phyloP scores from a whole-genome alignment of 768 basidiomycete species.

The Leccinellum albellum region DNA sequence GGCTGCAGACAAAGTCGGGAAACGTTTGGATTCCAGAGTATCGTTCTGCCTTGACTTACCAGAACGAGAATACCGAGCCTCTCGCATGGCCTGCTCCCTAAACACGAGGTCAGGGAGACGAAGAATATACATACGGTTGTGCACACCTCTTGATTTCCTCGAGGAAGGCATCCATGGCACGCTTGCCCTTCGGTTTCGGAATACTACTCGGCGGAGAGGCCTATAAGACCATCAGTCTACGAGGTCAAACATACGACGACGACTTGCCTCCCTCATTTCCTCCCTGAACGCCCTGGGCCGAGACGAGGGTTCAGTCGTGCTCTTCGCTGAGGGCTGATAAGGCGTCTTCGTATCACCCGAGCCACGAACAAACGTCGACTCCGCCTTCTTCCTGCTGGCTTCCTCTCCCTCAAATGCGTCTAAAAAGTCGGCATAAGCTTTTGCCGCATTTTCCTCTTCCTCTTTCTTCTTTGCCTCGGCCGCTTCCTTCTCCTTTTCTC shows the following conservation, averaged over 20 bases:
- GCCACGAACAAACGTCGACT: conserved; percentile 61
- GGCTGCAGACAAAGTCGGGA: conserved; percentile 30
- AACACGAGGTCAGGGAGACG: conserved; percentile 2
- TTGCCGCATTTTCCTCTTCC: conserved; percentile 76
- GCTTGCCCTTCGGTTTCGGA: conserved; percentile 85
- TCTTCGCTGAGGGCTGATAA: conserved; percentile 43
- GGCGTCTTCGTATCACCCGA: conserved; percentile 35
- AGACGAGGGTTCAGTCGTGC: conserved; percentile 28
- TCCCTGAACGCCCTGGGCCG: conserved; percentile 30
- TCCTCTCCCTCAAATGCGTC: conserved; percentile 80
- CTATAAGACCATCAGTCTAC: conserved; percentile 30
- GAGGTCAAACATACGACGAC: conserved; percentile 1
- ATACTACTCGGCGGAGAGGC: conserved; percentile 52
- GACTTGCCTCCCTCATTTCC: conserved; percentile 33
- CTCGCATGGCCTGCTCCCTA: conserved; percentile 91
- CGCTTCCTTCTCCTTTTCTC: conserved; percentile 90
- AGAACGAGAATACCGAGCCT: conserved; percentile 74
- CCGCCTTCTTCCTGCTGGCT: conserved; percentile 43
- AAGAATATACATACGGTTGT: not conserved
- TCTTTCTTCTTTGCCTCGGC: conserved; percentile 86
- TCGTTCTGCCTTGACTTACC: conserved; percentile 36
- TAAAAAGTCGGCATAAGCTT: conserved; percentile 79
- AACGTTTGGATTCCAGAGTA: not conserved
- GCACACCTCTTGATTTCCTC: conserved; percentile 91
- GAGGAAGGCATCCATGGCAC: conserved; percentile 93